Evolutionary conservation across 768 basidiomycete species (phyloP), one percentile per base, ranked within the genome.

Genomic region (Kwoniella mangroviensis): DNA sequence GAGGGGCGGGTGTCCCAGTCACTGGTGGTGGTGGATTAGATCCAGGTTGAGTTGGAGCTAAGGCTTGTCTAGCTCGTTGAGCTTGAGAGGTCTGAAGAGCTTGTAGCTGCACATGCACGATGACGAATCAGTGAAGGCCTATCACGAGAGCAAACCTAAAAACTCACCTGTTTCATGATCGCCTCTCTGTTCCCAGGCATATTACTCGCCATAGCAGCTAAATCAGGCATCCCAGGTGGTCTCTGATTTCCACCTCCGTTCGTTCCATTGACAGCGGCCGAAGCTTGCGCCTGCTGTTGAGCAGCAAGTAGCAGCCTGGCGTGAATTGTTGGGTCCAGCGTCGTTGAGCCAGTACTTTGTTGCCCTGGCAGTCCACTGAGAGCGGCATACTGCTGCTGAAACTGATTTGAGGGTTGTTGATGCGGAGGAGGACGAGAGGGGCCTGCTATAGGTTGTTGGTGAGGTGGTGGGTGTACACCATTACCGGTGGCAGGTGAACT

Each of bases 91-190:
- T 65, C 63, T 71, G 75, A 40, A 78, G 66, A 15, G 73, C 74
- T 26, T 75, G 74, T 19, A 78, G 59, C 76, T 77, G 41, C 2
- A 3, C 19, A 4, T 49, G 51, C 57, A 40, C 65, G 57, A 26
- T 52, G 19, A 9, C 42, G n/a, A 59, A 64, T 42, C 11, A 7
- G 41, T n/a, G 58, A 2, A n/a, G 28, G 12, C 22, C 56, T 40
- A 42, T 2, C 9, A 19, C 9, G 58, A 21, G 22, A 54, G 40
- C 34, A 45, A 19, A 19, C 12, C 19, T 34, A 34, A 19, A 13
- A 24, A 71, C 74, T 69, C 26, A 78, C 74, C 71, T 78, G 77
- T 60, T 72, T 75, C 68, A 78, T 67, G 40, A 78, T 73, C 12
- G 75, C 73, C 45, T 78, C 77, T 59, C 75, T 75, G 28, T 61